Evolutionary conservation across 768 basidiomycete genomes (phyloP).

Genomic region (Trichaptum fuscoviolaceum): DNA sequence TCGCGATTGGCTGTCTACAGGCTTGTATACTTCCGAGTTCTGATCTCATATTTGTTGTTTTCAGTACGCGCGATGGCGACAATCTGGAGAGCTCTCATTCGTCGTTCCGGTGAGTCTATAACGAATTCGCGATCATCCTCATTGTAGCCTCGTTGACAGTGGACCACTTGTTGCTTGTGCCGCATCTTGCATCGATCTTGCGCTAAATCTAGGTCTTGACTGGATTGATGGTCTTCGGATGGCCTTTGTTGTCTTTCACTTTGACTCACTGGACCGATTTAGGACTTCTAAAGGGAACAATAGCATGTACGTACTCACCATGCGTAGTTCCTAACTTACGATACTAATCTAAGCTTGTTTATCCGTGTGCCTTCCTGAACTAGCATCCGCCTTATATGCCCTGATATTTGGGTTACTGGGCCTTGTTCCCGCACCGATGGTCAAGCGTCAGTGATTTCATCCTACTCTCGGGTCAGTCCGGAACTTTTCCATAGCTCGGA

Average conservation of each 20-base stretch:
- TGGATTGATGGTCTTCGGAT: conserved; percentile 62
- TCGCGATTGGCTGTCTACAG: not conserved
- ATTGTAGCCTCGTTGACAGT: not conserved
- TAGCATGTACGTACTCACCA: conserved; percentile 46
- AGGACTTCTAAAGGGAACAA: conserved; percentile 56
- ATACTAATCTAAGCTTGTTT: not conserved
- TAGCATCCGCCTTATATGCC: conserved; percentile 67
- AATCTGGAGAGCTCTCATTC: conserved; percentile 61
- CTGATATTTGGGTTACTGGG: conserved; percentile 72
- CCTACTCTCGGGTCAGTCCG: not conserved
- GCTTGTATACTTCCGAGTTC: not conserved
- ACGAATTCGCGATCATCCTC: conserved; percentile 4
- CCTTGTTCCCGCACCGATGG: conserved; percentile 59
- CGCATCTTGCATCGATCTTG: not conserved
- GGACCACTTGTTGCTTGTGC: not conserved
- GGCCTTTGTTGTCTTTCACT: conserved; percentile 55
- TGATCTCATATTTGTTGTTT: conserved; percentile 3
- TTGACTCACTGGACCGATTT: conserved; percentile 64
- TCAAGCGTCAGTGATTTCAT: conserved; percentile 32
- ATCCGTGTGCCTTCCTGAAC: not conserved
- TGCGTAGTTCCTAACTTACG: not conserved
- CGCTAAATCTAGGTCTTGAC: conserved; percentile 41
- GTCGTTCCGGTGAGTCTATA: conserved; percentile 48
- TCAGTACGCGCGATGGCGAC: conserved; percentile 71
- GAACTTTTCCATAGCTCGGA: not conserved